These are phyloP conservation scores for Fagus sylvatica DNA, from an alignment of 306 rosid species.

Conservation along the genomic window DNA sequence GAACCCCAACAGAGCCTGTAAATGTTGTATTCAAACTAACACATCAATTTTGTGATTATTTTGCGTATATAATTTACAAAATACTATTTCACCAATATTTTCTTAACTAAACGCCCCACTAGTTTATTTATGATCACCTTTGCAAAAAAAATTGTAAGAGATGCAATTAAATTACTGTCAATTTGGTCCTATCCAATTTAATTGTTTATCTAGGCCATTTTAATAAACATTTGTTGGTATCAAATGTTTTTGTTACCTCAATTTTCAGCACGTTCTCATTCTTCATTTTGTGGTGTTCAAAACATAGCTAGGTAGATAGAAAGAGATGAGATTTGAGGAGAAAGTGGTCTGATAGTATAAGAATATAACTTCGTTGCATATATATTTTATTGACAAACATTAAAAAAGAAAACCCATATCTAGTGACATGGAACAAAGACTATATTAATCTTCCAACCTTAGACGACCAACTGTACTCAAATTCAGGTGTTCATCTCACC, in stretches of 20 bases:
- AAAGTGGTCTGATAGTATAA: neutral
- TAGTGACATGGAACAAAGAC: slow-evolving; percentile 29
- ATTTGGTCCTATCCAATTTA: no score
- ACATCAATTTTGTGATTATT: slow-evolving; percentile 42
- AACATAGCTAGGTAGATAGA: no score
- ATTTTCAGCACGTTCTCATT: no score
- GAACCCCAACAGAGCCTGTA: slow-evolving; percentile 42
- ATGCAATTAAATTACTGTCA: no score
- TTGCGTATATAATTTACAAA: slow-evolving; percentile 15
- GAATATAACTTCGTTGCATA: neutral
- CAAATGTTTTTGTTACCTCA: no score
- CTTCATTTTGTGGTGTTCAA: no score
- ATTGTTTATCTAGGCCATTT: no score
- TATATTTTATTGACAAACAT: slow-evolving; percentile 31
- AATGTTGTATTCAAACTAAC: slow-evolving; percentile 45
- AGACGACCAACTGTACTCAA: slow-evolving; percentile 40
- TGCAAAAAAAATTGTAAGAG: no score
- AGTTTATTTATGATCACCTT: slow-evolving; percentile 20
- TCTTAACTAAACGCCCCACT: neutral
- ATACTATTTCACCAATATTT: slow-evolving; percentile 22
- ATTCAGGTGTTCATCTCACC: slow-evolving; percentile 22
- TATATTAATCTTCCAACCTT: slow-evolving; percentile 29
- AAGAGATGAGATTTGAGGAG: neutral
- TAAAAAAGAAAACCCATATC: slow-evolving; percentile 29
- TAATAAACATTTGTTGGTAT: no score